Percentiles rank a stretch among this genome's conserved stretches.
phyloP scores from a whole-genome alignment of 208 protist species.

The Leishmania tarentolae region DNA sequence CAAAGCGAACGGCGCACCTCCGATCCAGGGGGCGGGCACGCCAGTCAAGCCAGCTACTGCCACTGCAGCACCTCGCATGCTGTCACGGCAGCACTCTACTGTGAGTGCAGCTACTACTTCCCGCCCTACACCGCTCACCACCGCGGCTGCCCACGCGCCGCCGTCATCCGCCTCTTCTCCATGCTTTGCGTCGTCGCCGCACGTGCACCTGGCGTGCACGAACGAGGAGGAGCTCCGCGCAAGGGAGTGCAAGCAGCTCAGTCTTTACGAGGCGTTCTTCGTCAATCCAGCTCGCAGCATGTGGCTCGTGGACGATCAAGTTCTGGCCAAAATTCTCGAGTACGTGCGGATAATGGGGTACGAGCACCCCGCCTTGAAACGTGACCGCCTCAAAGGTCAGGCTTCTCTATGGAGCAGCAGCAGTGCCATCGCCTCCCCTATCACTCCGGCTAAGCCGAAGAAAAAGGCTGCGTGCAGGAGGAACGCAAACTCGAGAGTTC shows the following conservation, averaged over 20 bases:
- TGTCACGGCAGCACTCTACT: slow-evolving; percentile 21
- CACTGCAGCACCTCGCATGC: neutral
- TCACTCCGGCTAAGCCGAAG: slow-evolving; percentile 11
- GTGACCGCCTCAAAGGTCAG: slow-evolving; percentile 25
- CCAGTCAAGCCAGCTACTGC: neutral
- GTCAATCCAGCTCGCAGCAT: slow-evolving; percentile 36
- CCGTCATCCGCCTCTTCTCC: slow-evolving; percentile 3
- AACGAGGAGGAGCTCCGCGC: slow-evolving; percentile 24
- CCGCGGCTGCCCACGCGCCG: neutral
- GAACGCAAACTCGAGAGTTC: neutral
- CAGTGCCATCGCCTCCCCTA: slow-evolving; percentile 25
- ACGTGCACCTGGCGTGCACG: neutral
- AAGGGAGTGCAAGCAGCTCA: slow-evolving; percentile 40
- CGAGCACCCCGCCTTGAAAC: slow-evolving; percentile 39
- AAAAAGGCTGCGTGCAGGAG: neutral
- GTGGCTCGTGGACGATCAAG: slow-evolving; percentile 75
- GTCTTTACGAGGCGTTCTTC: slow-evolving; percentile 77
- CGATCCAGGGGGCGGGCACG: neutral
- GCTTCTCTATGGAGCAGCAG: slow-evolving; percentile 35
- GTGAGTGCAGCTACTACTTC: slow-evolving; percentile 3
- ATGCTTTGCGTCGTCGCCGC: neutral
- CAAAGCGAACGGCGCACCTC: neutral
- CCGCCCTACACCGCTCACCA: neutral
- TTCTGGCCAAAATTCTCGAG: slow-evolving; percentile 72
- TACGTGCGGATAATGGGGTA: slow-evolving; percentile 82